Percentiles rank a stretch among this genome's conserved stretches.
phyloP scores from a whole-genome alignment of 1,284 basidiomycete species.

The Papiliotrema nemorosa region DNA sequence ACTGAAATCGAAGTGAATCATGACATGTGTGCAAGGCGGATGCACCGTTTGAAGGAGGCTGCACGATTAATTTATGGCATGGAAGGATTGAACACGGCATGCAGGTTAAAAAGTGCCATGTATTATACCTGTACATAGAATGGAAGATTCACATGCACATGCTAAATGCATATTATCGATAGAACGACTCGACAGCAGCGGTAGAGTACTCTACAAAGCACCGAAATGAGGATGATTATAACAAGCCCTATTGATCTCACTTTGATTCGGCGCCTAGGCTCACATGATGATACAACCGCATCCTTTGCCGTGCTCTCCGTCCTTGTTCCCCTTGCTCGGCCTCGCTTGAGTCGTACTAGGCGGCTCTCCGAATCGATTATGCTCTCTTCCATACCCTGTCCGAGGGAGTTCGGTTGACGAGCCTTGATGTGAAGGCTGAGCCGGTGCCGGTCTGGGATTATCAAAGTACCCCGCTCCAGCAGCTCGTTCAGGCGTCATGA shows the following conservation, averaged over 20 bases:
- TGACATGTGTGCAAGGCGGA: neutral
- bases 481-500: no score
- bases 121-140: no score
- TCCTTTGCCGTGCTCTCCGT: conserved; percentile 5
- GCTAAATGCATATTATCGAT: neutral
- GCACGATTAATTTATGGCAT: no score
- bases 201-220: no score
- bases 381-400: neutral
- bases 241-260: neutral
- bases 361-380: no score
- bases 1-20: conserved; percentile 6
- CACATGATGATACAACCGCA: conserved; percentile 9
- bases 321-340: neutral
- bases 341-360: neutral
- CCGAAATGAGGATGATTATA: neutral
- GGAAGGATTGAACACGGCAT: no score
- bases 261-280: no score
- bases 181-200: neutral
- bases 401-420: neutral
- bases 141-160: no score
- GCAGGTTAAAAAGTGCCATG: no score
- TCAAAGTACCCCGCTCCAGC: neutral
- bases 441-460: neutral
- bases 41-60: no score
- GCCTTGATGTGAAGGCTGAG: no score